Conservation (phyloP, 1,139 yeast genomes). For the Candida glucosophila region DNA sequence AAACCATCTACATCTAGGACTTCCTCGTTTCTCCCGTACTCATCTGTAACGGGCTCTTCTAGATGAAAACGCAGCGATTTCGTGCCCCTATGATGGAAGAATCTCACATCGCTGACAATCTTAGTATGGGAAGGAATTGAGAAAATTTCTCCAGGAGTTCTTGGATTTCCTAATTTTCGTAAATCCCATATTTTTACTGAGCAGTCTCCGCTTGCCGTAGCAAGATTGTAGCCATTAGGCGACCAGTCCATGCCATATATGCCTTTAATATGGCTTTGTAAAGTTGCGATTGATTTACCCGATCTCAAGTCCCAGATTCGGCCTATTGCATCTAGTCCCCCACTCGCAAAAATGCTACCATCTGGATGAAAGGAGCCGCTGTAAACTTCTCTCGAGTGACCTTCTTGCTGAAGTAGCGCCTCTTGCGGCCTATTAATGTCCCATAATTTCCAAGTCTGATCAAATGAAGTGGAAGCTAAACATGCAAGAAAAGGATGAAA, state of each 20-base stretch:
- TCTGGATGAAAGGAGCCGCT: conserved; percentile 62
- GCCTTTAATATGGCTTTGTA: conserved; percentile 65
- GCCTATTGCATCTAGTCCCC: conserved; percentile 71
- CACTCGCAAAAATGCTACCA: conserved; percentile 70
- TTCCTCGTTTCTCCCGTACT: conserved; percentile 16
- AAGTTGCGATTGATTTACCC: conserved; percentile 54
- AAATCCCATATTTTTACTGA: conserved; percentile 82
- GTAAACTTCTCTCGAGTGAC: conserved; percentile 73
- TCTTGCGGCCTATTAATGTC: conserved; percentile 39
- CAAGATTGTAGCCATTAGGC: conserved; percentile 64
- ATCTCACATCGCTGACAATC: conserved; percentile 60
- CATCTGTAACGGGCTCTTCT: conserved; percentile 17
- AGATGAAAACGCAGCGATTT: conserved; percentile 3
- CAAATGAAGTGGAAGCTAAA: conserved; percentile 70
- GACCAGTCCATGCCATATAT: conserved; percentile 71
- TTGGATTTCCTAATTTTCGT: conserved; percentile 26
- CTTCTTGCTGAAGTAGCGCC: conserved; percentile 55
- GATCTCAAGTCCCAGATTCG: conserved; percentile 82
- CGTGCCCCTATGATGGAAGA: conserved; percentile 21
- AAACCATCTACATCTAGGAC: conserved; percentile 28
- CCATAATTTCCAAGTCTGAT: conserved; percentile 87
- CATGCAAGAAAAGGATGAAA: conserved; percentile 58
- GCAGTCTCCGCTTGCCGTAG: conserved; percentile 83
- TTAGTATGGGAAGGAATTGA: conserved; percentile 74
- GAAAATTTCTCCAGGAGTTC: conserved; percentile 25